phyloP scores from a whole-genome alignment of 2,329 filamentous ascomycete species.

The Emmonsia crescens region DNA sequence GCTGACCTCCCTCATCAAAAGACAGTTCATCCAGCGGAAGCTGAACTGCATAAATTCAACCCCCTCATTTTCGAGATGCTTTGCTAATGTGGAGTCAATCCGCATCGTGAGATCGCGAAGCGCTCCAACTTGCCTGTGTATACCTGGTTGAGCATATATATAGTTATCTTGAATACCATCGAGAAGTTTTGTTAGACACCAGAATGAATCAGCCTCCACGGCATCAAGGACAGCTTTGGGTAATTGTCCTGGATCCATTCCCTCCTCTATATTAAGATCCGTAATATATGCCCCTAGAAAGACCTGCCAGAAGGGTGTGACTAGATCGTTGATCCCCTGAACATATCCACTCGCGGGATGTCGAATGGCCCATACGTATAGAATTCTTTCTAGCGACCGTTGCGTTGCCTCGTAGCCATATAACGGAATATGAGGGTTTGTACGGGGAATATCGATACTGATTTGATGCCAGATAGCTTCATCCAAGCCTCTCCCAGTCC shows the following conservation, averaged over 20 bases:
- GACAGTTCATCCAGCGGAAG: conserved; percentile 99
- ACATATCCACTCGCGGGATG: conserved; percentile 97
- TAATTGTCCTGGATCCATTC: conserved; percentile 93
- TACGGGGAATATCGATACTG: conserved; percentile 93
- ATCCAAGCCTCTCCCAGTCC: conserved; percentile 66
- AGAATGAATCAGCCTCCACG: conserved; percentile 95
- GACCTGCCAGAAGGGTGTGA: conserved; percentile 96
- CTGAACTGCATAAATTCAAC: conserved; percentile 99
- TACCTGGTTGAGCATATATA: conserved; percentile 93
- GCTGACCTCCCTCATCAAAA: conserved; percentile 94
- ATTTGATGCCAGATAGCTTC: conserved; percentile 99
- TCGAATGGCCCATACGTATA: conserved; percentile 95
- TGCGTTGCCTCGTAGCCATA: conserved; percentile 96
- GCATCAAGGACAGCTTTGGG: conserved; percentile 86
- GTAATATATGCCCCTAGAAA: conserved; percentile 92
- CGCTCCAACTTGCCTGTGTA: conserved; percentile 83
- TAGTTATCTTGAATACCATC: conserved; percentile 99
- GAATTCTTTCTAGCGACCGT: conserved; percentile 79
- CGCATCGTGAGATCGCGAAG: conserved; percentile 81
- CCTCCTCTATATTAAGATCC: conserved; percentile 81
- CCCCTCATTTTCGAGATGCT: conserved; percentile 78
- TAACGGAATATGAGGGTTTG: conserved; percentile 88
- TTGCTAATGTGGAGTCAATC: conserved; percentile 74
- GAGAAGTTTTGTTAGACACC: conserved; percentile 95
- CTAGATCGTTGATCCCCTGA: conserved; percentile 95